phyloP scores from a whole-genome alignment of 495 filamentous ascomycete genomes.

The Neurospora terricola region DNA sequence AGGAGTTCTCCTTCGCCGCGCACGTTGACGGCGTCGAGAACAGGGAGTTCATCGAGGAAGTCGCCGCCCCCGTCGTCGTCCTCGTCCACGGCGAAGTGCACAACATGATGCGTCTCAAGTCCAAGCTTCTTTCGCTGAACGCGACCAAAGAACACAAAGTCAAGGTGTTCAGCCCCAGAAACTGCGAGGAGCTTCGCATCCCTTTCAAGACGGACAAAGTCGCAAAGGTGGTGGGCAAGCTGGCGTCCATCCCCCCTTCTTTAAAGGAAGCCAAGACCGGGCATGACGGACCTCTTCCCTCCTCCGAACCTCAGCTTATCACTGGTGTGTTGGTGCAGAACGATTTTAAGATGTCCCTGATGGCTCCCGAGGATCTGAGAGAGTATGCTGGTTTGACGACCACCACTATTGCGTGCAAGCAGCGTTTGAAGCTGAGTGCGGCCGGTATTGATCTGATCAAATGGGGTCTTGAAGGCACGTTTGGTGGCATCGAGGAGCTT shows the following conservation, averaged over 20 bases:
- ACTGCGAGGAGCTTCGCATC: slow-evolving; percentile 91
- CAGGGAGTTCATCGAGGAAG: slow-evolving; percentile 86
- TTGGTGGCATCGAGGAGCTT: slow-evolving; percentile 72
- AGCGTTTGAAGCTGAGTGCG: slow-evolving; percentile 72
- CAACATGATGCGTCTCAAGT: slow-evolving; percentile 96
- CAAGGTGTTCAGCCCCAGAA: slow-evolving; percentile 86
- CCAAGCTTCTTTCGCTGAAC: slow-evolving; percentile 85
- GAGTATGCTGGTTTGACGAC: slow-evolving; percentile 95
- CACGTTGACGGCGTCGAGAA: slow-evolving; percentile 97
- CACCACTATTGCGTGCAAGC: slow-evolving; percentile 83
- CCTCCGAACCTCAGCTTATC: slow-evolving; percentile 47
- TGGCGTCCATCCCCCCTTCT: slow-evolving; percentile 71
- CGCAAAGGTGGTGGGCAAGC: slow-evolving; percentile 90
- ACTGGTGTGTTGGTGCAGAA: slow-evolving; percentile 90
- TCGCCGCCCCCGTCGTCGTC: slow-evolving; percentile 84
- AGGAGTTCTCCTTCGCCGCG: slow-evolving; percentile 89
- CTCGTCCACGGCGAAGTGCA: slow-evolving; percentile 94
- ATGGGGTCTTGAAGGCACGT: slow-evolving; percentile 91
- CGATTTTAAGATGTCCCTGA: slow-evolving; percentile 89
- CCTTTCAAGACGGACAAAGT: slow-evolving; percentile 94
- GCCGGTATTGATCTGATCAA: slow-evolving; percentile 84
- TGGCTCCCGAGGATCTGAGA: slow-evolving; percentile 90
- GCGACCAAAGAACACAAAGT: slow-evolving; percentile 65
- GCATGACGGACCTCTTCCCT: not conserved
- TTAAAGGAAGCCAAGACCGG: slow-evolving; percentile 12